Evolutionary conservation across 2,329 filamentous ascomycete species (phyloP), one percentile per base, ranked within the genome.

Genomic region (Fusarium sp.): DNA sequence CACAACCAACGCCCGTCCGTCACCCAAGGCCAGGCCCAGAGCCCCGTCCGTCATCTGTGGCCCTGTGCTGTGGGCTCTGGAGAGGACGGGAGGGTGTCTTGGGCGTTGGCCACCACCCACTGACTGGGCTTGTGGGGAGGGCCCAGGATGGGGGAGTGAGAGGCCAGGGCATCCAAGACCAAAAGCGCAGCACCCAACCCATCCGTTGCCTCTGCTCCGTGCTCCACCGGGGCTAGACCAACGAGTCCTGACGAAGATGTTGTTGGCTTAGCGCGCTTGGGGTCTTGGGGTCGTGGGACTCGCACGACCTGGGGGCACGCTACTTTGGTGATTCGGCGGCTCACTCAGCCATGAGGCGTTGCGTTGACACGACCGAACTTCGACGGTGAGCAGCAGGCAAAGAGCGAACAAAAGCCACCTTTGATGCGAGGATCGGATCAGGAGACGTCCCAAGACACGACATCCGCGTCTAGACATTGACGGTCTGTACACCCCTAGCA

Each of bases 201-300:
- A 70, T 57, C 27, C 51, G 57, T 64, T 55, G 36, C 56, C 60
- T 61, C 51, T 64, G 57, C 34, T 50, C 46, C 53, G 46, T 49
- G 54, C 69, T 69, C 71, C 69, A 69, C 67, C 64, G 61, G 62
- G 61, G 61, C 61, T 58, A 38, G 68, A 68, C 58, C 40, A 53
- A 69, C 61, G 58, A 66, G 68, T 61, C 61, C 49, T 69, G 62
- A 63, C 50, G 50, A 60, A 65, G 56, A 65, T 63, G 65, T 62
- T 36, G 66, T 50, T 58, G 63, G 65, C 63, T 60, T 73, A 73
- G 72, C 62, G 68, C 34, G 27, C 62, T 72, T 61, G 59, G 56
- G 58, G 57, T 54, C 25, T 46, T 50, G 58, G 33, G 58, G 54
- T 60, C 33, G 38, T 33, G 50, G 51, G 50, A 25, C 18, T 34